phyloP scores from a whole-genome alignment of 148 eudicot species.

The Chenopodium album region DNA sequence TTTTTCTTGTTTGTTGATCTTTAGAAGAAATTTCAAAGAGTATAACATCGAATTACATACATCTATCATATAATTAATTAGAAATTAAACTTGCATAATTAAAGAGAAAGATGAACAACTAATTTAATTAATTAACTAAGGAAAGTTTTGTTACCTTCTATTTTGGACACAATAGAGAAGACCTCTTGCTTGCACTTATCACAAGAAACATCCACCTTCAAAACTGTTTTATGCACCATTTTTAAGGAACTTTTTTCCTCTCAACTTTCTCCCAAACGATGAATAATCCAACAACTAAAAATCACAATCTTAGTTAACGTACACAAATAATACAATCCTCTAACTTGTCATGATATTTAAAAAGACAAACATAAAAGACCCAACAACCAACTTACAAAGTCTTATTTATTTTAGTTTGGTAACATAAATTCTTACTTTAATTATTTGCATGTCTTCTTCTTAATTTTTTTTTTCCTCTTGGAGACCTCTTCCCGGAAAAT shows the following conservation, averaged over 20 bases:
- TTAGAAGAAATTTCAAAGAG: too few relatives aligned
- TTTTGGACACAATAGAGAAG: conserved; percentile 41
- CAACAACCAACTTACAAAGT: not conserved
- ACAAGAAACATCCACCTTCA: conserved; percentile 50
- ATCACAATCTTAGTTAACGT: not conserved
- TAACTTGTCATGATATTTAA: conserved; percentile 5
- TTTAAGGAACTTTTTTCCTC: not conserved
- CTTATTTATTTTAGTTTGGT: not conserved
- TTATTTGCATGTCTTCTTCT: too few relatives aligned
- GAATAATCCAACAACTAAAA: not conserved
- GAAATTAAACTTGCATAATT: not conserved
- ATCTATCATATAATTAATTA: too few relatives aligned
- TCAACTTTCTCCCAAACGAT: not conserved
- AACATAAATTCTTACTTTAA: too few relatives aligned
- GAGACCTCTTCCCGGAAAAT: too few relatives aligned
- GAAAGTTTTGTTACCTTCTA: conserved; percentile 35
- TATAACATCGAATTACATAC: too few relatives aligned
- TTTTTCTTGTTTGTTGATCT: too few relatives aligned
- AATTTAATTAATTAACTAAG: not conserved
- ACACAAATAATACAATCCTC: not conserved
- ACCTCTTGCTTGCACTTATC: conserved; percentile 48
- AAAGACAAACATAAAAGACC: not conserved
- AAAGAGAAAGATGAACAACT: not conserved
- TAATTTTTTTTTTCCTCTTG: too few relatives aligned
- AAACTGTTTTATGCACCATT: conserved; percentile 41